Conservation (phyloP, 202 grass and related monocot genomes). For the Zizania palustris region DNA sequence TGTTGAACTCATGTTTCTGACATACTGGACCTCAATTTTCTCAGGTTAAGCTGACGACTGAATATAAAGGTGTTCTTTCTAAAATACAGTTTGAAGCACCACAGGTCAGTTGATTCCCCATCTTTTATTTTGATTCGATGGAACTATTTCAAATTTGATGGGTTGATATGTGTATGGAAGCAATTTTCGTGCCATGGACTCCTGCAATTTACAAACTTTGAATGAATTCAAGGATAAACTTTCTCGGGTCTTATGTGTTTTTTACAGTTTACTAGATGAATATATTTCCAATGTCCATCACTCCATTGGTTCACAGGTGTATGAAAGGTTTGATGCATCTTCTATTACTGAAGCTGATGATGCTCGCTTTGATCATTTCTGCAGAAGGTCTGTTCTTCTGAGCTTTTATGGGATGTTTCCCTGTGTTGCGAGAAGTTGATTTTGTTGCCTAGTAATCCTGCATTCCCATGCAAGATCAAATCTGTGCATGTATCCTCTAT, state of each 20-base stretch:
- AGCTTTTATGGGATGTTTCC: constrained; percentile 38
- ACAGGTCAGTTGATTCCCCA: constrained; percentile 58
- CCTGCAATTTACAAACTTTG: constrained; percentile 26
- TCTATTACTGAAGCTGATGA: constrained; percentile 74
- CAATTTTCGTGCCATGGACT: constrained; percentile 23
- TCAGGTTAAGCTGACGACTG: constrained; percentile 69
- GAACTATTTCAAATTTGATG: constrained; percentile 16
- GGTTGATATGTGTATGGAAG: constrained; percentile 10
- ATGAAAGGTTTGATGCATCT: constrained; percentile 79
- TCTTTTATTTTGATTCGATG: constrained; percentile 18
- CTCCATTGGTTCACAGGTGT: constrained; percentile 74
- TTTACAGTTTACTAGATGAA: background rate
- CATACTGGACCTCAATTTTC: constrained; percentile 29
- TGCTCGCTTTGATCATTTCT: constrained; percentile 89
- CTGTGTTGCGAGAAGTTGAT: constrained; percentile 2
- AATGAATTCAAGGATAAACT: constrained; percentile 19
- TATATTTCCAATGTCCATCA: constrained; percentile 34
- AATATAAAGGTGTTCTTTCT: constrained; percentile 83
- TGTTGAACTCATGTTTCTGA: constrained; percentile 43
- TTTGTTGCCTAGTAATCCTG: background rate
- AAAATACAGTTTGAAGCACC: constrained; percentile 77
- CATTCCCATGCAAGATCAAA: no score
- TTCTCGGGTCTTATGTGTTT: constrained; percentile 1
- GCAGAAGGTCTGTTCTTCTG: constrained; percentile 64
- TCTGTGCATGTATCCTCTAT: no score